A percentile compares a stretch with the other conserved stretches of the same genome.
These are phyloP conservation scores for Podospora tetraspora DNA, from an alignment of 495 filamentous ascomycete genomes.

Conservation along the genomic window DNA sequence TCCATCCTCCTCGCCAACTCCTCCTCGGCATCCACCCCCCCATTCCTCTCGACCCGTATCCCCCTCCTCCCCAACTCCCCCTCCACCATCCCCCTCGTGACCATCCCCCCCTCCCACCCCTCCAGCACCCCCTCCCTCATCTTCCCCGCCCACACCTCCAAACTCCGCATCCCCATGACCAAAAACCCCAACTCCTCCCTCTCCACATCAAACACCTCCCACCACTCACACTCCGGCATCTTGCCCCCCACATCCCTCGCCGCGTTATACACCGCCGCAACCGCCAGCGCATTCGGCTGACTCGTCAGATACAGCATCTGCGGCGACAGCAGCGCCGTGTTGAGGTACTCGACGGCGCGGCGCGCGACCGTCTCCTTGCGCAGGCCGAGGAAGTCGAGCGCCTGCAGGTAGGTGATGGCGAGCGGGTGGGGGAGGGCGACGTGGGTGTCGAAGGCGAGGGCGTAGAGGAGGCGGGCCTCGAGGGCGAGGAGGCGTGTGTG, in stretches of 20 bases:
- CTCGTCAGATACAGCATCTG: constrained; percentile 88
- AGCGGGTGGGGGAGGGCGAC: constrained; percentile 79
- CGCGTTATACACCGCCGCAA: constrained; percentile 83
- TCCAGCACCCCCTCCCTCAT: constrained; percentile 30
- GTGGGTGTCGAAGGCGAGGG: constrained; percentile 75
- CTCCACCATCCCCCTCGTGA: constrained; percentile 38
- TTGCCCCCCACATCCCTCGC: constrained; percentile 72
- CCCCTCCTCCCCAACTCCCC: constrained; percentile 43
- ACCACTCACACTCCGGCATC: constrained; percentile 81
- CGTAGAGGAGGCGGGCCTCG: constrained; percentile 69
- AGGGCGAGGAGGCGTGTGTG: constrained; percentile 58
- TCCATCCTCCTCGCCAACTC: constrained; percentile 57
- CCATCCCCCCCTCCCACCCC: constrained; percentile 32
- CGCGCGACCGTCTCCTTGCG: constrained; percentile 47
- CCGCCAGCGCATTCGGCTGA: constrained; percentile 79
- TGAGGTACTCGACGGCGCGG: constrained; percentile 69
- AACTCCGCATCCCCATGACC: constrained; percentile 78
- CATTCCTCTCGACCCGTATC: constrained; percentile 21
- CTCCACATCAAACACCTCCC: constrained; percentile 98
- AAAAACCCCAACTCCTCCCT: constrained; percentile 92
- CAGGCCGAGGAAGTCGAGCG: constrained; percentile 56
- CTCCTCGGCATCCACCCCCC: constrained; percentile 50
- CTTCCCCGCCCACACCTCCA: constrained; percentile 61
- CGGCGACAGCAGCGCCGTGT: constrained; percentile 75
- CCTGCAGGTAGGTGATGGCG: constrained; percentile 89